A percentile compares a stretch with the other conserved stretches of the same genome.
Evolutionary conservation across 805 yeast genomes (phyloP).

Genomic region (Hyphopichia homilentoma): DNA sequence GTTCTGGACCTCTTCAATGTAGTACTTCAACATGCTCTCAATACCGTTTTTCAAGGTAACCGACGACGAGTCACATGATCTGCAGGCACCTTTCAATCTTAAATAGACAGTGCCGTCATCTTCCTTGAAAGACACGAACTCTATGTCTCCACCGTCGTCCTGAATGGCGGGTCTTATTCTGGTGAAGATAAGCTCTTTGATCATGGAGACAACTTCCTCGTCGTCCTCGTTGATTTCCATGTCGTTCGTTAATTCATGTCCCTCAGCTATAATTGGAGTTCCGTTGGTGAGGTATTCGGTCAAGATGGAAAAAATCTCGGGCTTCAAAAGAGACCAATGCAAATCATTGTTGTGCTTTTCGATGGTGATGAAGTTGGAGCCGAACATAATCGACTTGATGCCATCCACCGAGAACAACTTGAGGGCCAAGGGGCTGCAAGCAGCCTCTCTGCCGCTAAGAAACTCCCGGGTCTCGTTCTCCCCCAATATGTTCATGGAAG

Average conservation of each 20-base stretch:
- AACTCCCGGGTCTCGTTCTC: slow-evolving; percentile 67
- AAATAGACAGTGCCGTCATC: slow-evolving; percentile 55
- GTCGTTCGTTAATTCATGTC: slow-evolving; percentile 26
- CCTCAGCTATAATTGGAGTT: slow-evolving; percentile 46
- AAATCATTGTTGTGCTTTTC: slow-evolving; percentile 54
- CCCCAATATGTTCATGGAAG: slow-evolving; percentile 66
- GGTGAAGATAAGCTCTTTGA: slow-evolving; percentile 65
- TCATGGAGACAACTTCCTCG: slow-evolving; percentile 63
- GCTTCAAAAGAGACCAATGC: slow-evolving; percentile 60
- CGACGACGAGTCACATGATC: slow-evolving; percentile 66
- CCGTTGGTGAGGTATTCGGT: slow-evolving; percentile 57
- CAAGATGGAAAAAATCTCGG: slow-evolving; percentile 58
- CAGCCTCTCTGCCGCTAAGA: slow-evolving; percentile 71
- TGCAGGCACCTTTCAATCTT: slow-evolving; percentile 65
- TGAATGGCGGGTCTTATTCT: slow-evolving; percentile 71
- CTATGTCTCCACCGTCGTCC: slow-evolving; percentile 75
- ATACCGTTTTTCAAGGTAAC: slow-evolving; percentile 67
- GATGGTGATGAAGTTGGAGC: slow-evolving; percentile 78
- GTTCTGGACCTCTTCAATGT: slow-evolving; percentile 61
- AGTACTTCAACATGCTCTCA: slow-evolving; percentile 67
- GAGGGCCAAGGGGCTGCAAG: slow-evolving; percentile 70
- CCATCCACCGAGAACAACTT: slow-evolving; percentile 76
- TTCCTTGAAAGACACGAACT: slow-evolving; percentile 55
- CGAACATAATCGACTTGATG: slow-evolving; percentile 71
- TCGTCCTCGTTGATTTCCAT: slow-evolving; percentile 54